A percentile compares a stretch with the other conserved stretches of the same genome.
Evolutionary conservation across 108 stramenopile species (phyloP).

Genomic region (Epithemia pelagica): DNA sequence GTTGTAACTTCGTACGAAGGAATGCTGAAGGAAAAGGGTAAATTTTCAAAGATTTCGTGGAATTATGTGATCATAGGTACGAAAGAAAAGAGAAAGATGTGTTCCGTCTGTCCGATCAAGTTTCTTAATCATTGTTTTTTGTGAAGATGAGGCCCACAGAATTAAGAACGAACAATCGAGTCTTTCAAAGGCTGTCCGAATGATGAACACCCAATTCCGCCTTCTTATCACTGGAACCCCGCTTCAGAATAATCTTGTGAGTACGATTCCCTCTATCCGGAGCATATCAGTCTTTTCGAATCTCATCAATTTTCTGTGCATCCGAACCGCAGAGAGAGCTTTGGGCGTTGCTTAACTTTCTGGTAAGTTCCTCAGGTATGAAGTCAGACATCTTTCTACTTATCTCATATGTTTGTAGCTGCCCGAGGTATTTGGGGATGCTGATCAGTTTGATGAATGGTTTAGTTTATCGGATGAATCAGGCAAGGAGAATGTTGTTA

Average conservation of each 20-base stretch:
- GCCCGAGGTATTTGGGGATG: slow-evolving; percentile 93
- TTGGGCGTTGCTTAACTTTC: slow-evolving; percentile 92
- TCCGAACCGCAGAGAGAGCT: slow-evolving; percentile 66
- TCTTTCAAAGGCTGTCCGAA: slow-evolving; percentile 73
- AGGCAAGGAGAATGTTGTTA: slow-evolving; percentile 90
- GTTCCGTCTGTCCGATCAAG: background rate
- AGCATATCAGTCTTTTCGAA: no score
- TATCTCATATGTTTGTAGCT: slow-evolving; percentile 22
- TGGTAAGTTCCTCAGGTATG: slow-evolving; percentile 8
- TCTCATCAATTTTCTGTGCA: slow-evolving; percentile 3
- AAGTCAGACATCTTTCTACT: slow-evolving; percentile 25
- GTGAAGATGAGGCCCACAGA: slow-evolving; percentile 91
- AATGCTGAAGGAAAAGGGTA: slow-evolving; percentile 79
- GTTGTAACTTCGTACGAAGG: slow-evolving; percentile 96
- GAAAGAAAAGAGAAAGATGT: slow-evolving; percentile 10
- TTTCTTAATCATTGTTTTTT: background rate
- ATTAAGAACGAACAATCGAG: slow-evolving; percentile 97
- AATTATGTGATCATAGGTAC: slow-evolving; percentile 58
- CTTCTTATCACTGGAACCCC: slow-evolving; percentile 94
- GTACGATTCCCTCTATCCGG: no score
- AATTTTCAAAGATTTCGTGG: slow-evolving; percentile 77
- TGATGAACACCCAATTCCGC: slow-evolving; percentile 77
- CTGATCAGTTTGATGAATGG: slow-evolving; percentile 95
- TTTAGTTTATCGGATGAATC: slow-evolving; percentile 69
- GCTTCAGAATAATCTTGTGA: slow-evolving; percentile 37